Conservation (phyloP, 768 basidiomycete species). For the Ramaria rubella region DNA sequence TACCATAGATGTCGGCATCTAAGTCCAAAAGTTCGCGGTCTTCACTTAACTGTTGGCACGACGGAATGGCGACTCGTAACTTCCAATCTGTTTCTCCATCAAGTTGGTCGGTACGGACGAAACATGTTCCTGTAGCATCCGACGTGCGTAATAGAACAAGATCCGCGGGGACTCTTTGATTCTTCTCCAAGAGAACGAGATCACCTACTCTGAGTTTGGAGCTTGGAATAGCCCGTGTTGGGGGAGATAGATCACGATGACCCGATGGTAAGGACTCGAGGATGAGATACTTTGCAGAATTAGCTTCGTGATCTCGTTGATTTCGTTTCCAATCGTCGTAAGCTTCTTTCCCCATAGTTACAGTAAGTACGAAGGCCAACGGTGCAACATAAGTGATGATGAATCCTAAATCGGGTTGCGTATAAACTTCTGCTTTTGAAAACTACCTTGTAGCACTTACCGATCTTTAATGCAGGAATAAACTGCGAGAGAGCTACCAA, state of each 20-base stretch:
- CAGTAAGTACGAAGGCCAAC: conserved; percentile 86
- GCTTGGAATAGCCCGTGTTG: conserved; percentile 72
- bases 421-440: neutral
- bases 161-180: conserved; percentile 94
- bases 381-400: conserved; percentile 95
- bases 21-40: conserved; percentile 49
- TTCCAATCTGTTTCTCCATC: conserved; percentile 99
- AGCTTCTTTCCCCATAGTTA: conserved; percentile 98
- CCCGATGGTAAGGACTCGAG: conserved; percentile 47
- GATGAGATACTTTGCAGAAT: conserved; percentile 84
- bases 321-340: conserved; percentile 97
- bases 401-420: conserved; percentile 53
- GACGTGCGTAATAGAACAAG: conserved; percentile 83
- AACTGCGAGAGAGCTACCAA: conserved; percentile 96
- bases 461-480: conserved; percentile 91
- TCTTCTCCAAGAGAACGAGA: conserved; percentile 88
- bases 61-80: conserved; percentile 79
- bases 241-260: conserved; percentile 14
- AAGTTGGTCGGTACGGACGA: conserved; percentile 95
- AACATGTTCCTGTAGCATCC: conserved; percentile 88
- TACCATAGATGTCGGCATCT: conserved; percentile 88
- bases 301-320: conserved; percentile 88
- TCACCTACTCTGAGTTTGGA: conserved; percentile 88
- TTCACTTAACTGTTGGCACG: conserved; percentile 67
- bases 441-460: conserved; percentile 35